Base-by-base conservation (phyloP, 1,139 yeast genomes). In the Pichia sp. region DNA sequence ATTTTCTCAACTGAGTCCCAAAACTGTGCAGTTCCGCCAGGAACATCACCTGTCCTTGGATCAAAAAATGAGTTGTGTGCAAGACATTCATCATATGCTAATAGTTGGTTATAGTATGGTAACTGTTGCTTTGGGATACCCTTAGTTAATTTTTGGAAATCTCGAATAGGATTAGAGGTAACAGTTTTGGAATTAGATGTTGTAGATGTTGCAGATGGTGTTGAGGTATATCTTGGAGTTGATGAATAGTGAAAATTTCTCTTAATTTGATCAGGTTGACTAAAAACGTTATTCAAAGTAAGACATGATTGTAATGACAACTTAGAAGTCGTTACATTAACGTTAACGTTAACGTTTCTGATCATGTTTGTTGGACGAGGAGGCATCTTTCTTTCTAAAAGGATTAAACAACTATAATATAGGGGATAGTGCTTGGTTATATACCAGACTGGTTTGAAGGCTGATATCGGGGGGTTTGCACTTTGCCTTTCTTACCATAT, bases 1-100 rank as follows among this genome's bases (percentile, higher is more conserved):
- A 76, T 72, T 50, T 66, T 69, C 43, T 68, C 68, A 40, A 75
- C 67, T 2, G 77, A 68, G 43, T 68, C 72, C 79, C 79, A 76
- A 49, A 71, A 73, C 35, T 53, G 58, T 7, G 56, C 56, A 13
- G 60, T 54, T 12, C 53, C 52, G n/a, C 63, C 64, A 1, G 57
- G 52, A 18, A 64, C 56, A 26, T 56, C 56, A 25, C 61, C 64
- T n/a, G 56, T 56, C 32, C 55, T 57, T 44, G 56, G 57, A 52
- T 61, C 64, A 48, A 58, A 59, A n/a, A 61, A 58, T 12, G 71
- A 47, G 58, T 72, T 69, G 40, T 68, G 73, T 1, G 72, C 63
- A 2, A 72, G 65, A 53, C 72, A 71, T 47, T 74, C 79, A 56
- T 73, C 78, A 57, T 72, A 74, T 3, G 77, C 74, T 39, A 68